Conservation (phyloP, 2,329 filamentous ascomycete species). For the Cytospora schulzeri region DNA sequence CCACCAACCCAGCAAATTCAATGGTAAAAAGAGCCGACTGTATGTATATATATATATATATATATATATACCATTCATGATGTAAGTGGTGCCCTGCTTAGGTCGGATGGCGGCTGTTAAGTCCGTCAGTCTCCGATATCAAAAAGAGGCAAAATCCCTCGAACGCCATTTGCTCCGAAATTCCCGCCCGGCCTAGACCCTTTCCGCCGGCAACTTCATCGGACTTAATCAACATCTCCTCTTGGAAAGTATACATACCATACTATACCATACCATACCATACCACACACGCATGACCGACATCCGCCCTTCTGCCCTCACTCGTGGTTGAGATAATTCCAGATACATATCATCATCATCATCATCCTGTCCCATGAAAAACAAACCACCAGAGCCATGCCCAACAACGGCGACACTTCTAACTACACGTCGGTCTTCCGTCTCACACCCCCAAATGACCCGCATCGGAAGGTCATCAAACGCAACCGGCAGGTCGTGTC, state of each 20-base stretch:
- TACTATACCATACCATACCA: no score
- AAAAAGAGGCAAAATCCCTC: neutral
- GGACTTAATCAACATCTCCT: slow-evolving; percentile 6
- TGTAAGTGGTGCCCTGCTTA: no score
- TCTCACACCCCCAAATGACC: slow-evolving; percentile 34
- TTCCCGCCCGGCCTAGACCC: neutral
- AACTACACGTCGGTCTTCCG: slow-evolving; percentile 42
- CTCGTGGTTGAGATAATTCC: neutral
- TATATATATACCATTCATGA: no score
- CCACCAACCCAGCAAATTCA: no score
- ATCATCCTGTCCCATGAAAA: neutral
- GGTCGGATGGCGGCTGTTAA: neutral
- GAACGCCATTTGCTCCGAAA: neutral
- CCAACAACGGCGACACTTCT: slow-evolving; percentile 26
- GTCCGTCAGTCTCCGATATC: neutral
- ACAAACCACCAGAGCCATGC: slow-evolving; percentile 13
- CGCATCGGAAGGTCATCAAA: slow-evolving; percentile 38
- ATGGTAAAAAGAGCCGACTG: no score
- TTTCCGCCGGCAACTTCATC: neutral
- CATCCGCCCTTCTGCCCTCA: neutral
- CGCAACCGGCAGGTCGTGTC: slow-evolving; percentile 47
- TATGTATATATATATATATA: no score
- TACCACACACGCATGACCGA: neutral
- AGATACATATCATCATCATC: neutral
- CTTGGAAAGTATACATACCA: slow-evolving; percentile 14